Conservation (phyloP, 768 basidiomycete species). For the Wakefieldia striispora region DNA sequence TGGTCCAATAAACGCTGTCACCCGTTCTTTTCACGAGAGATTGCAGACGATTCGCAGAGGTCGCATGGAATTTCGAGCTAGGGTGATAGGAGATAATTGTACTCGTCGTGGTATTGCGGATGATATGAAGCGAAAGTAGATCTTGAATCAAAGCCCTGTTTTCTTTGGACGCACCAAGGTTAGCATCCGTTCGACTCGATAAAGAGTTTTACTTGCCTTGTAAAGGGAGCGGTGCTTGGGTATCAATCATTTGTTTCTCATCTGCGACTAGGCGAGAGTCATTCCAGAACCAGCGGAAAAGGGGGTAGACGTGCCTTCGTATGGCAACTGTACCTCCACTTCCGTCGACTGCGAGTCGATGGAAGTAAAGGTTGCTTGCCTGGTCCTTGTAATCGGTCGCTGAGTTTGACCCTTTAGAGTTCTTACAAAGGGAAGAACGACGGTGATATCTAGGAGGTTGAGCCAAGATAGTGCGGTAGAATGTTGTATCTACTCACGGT, state of each 20-base stretch:
- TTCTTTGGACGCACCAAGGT: constrained; percentile 3
- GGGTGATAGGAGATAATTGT: constrained; percentile 37
- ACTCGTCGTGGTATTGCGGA: constrained; percentile 31
- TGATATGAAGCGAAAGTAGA: constrained; percentile 38
- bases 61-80: constrained; percentile 13
- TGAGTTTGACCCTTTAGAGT: constrained; percentile 31
- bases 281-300: background rate
- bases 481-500: constrained; percentile 34
- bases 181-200: background rate
- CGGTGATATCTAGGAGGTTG: constrained; percentile 39
- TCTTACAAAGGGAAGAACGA: constrained; percentile 42
- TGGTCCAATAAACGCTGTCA: constrained; percentile 36
- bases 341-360: background rate
- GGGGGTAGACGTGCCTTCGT: constrained; percentile 6
- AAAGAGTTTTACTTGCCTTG: constrained; percentile 7
- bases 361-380: constrained; percentile 12
- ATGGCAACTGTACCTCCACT: constrained; percentile 4
- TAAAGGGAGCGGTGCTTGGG: constrained; percentile 30
- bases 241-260: constrained; percentile 26
- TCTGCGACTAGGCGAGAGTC: constrained; percentile 5
- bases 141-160: constrained; percentile 30
- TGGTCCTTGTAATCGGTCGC: constrained; percentile 19
- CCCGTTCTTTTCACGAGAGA: constrained; percentile 25
- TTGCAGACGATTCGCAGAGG: constrained; percentile 27
- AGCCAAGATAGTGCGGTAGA: constrained; percentile 2